phyloP scores from a whole-genome alignment of 2,329 filamentous ascomycete genomes.

The Fusarium albidum region DNA sequence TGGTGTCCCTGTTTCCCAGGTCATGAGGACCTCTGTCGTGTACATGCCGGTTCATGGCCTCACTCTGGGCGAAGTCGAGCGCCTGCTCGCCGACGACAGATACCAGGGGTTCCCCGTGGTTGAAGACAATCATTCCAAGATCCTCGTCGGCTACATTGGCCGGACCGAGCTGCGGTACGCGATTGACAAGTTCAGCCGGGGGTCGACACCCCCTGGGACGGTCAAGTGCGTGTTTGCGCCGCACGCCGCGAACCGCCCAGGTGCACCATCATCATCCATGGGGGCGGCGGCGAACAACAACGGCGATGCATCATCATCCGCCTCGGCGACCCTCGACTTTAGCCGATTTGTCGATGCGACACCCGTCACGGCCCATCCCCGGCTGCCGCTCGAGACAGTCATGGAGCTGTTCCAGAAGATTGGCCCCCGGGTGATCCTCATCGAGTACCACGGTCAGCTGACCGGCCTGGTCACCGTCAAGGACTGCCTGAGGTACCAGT shows the following conservation, averaged over 20 bases:
- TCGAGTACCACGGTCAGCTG: constrained; percentile 87
- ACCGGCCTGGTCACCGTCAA: constrained; percentile 93
- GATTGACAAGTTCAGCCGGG: constrained; percentile 78
- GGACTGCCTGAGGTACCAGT: constrained; percentile 96
- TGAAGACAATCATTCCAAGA: constrained; percentile 73
- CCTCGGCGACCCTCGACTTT: constrained; percentile 74
- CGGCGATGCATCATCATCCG: constrained; percentile 34
- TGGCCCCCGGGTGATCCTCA: constrained; percentile 89
- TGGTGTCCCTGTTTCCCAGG: constrained; percentile 88
- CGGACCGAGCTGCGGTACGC: constrained; percentile 92
- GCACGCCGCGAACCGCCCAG: constrained; percentile 43
- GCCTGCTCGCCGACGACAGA: constrained; percentile 76
- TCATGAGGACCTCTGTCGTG: constrained; percentile 82
- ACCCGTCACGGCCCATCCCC: constrained; percentile 89
- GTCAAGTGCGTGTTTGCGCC: constrained; percentile 79
- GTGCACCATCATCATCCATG: constrained; percentile 50
- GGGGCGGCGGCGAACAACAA: constrained; percentile 7
- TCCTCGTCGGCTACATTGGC: constrained; percentile 89
- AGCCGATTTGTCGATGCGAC: constrained; percentile 88
- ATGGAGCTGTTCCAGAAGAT: constrained; percentile 99
- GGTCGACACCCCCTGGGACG: constrained; percentile 70
- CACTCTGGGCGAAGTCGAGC: constrained; percentile 78
- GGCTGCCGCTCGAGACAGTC: constrained; percentile 91
- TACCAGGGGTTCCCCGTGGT: constrained; percentile 96
- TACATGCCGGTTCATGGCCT: constrained; percentile 79